These are phyloP conservation scores for Moricandia moricandioides DNA, from an alignment of 345 rosid genomes.

Conservation along the genomic window DNA sequence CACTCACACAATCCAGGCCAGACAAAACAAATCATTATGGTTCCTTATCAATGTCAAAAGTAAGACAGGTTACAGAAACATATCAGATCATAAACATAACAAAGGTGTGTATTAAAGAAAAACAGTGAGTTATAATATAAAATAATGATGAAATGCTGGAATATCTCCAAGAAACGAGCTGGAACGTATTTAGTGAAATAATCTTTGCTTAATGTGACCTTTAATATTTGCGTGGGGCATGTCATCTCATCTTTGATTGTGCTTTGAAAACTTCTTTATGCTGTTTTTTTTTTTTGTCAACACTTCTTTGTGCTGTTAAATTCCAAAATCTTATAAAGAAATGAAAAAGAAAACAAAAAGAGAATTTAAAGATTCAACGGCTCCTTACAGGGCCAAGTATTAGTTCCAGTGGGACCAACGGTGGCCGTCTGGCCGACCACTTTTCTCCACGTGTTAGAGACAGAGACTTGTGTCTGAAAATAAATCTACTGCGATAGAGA, in stretches of 20 bases:
- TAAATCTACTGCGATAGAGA: not conserved
- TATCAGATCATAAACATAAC: constrained; percentile 23
- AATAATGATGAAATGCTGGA: constrained; percentile 33
- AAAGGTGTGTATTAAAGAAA: not conserved
- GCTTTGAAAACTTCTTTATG: constrained; percentile 29
- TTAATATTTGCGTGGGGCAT: constrained; percentile 31
- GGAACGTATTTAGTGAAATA: constrained; percentile 25
- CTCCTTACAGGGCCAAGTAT: constrained; percentile 32
- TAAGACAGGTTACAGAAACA: not conserved
- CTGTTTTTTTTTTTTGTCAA: no score
- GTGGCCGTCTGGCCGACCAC: constrained; percentile 28
- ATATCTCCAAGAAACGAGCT: constrained; percentile 31
- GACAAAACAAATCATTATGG: constrained; percentile 12
- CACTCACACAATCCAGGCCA: constrained; percentile 22
- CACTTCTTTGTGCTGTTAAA: constrained; percentile 4
- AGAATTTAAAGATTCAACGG: constrained; percentile 23
- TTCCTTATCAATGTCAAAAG: not conserved
- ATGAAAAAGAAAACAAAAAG: constrained; percentile 5
- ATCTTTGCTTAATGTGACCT: constrained; percentile 19
- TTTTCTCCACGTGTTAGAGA: constrained; percentile 9
- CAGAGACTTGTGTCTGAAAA: constrained; percentile 11
- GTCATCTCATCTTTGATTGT: constrained; percentile 12
- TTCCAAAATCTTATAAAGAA: not conserved
- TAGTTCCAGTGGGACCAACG: constrained; percentile 30
- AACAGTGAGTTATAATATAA: not conserved